phyloP scores from a whole-genome alignment of 2,329 filamentous ascomycete genomes.

The Diaporthe sp. region DNA sequence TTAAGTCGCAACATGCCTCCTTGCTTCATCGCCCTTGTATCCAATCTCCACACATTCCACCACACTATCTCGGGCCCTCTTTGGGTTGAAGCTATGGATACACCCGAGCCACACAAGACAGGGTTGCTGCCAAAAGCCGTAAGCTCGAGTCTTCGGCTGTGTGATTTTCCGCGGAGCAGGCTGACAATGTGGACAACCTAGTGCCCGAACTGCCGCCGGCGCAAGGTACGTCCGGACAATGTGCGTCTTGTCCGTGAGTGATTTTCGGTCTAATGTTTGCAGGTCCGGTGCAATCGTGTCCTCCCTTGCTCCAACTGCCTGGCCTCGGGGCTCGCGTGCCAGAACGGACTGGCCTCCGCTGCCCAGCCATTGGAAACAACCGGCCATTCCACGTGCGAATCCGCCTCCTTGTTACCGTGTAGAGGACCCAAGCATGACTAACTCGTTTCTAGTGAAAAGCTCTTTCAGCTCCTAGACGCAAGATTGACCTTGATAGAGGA shows the following conservation, averaged over 20 bases:
- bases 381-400: not conserved
- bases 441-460: not conserved
- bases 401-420: too few species aligned
- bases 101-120: not conserved
- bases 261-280: not conserved
- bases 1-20: not conserved
- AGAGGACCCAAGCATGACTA: not conserved
- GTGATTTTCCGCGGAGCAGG: not conserved
- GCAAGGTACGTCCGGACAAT: not conserved
- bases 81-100: not conserved
- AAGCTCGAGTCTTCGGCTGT: not conserved
- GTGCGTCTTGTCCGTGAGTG: not conserved
- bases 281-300: conserved; percentile 19
- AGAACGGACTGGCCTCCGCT: not conserved
- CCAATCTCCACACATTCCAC: conserved; percentile 4
- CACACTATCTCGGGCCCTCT: not conserved
- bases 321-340: conserved; percentile 6
- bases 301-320: conserved; percentile 11
- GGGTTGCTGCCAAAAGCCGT: conserved; percentile 18
- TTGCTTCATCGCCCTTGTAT: not conserved
- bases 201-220: conserved; percentile 4
- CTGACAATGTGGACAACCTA: not conserved
- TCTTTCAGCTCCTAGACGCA: not conserved
- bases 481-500: conserved; percentile 4
- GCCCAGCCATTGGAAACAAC: not conserved